These are phyloP conservation scores for Globisporangium spiculum DNA, from an alignment of 352 stramenopile species.

Conservation along the genomic window DNA sequence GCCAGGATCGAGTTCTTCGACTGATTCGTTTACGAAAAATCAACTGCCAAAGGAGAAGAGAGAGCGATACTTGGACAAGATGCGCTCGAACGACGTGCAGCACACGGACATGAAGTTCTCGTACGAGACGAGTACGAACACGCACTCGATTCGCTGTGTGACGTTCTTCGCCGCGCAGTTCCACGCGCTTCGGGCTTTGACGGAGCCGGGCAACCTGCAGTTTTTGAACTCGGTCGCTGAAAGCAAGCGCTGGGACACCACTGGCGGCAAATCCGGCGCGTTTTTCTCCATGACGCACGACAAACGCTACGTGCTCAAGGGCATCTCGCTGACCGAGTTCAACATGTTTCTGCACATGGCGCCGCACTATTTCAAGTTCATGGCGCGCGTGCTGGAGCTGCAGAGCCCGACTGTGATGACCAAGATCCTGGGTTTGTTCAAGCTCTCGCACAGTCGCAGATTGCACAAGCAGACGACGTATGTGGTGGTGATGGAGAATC, in stretches of 20 bases:
- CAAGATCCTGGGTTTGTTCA: slow-evolving; percentile 84
- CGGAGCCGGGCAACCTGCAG: slow-evolving; percentile 58
- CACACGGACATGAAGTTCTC: slow-evolving; percentile 81
- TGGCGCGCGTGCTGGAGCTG: slow-evolving; percentile 58
- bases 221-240: slow-evolving; percentile 84
- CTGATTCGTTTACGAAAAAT: slow-evolving; percentile 14
- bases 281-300: slow-evolving; percentile 87
- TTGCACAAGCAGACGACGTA: slow-evolving; percentile 79
- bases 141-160: slow-evolving; percentile 66
- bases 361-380: slow-evolving; percentile 86
- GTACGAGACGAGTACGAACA: slow-evolving; percentile 44
- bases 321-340: slow-evolving; percentile 83
- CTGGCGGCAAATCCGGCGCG: slow-evolving; percentile 81
- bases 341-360: slow-evolving; percentile 91
- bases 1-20: slow-evolving; percentile 1
- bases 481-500: slow-evolving; percentile 86
- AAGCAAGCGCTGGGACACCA: slow-evolving; percentile 72
- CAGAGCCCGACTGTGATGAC: slow-evolving; percentile 69
- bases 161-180: slow-evolving; percentile 85
- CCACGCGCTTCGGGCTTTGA: slow-evolving; percentile 69
- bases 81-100: slow-evolving; percentile 64
- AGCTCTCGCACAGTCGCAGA: slow-evolving; percentile 56
- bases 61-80: slow-evolving; percentile 61
- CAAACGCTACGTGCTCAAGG: slow-evolving; percentile 83
- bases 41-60: slow-evolving; percentile 35